phyloP scores from a whole-genome alignment of 768 basidiomycete genomes.

The Serpula lacrymans region DNA sequence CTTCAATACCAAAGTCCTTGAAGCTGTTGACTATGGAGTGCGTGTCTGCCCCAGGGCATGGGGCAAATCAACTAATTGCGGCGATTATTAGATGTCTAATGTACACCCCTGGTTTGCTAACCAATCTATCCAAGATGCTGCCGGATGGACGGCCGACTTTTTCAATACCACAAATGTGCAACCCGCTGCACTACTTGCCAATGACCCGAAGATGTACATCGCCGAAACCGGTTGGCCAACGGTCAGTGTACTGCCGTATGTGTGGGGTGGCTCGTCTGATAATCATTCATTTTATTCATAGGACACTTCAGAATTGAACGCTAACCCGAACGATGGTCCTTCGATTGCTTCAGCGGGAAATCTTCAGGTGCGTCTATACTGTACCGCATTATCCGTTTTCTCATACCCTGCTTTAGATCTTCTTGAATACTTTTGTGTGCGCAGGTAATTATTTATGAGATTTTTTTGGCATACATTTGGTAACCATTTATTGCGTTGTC shows the following conservation, averaged over 20 bases:
- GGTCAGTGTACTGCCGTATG: conserved; percentile 33
- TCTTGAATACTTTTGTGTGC: conserved; percentile 86
- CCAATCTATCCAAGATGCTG: conserved; percentile 59
- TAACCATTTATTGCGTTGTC: no score
- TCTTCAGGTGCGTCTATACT: conserved; percentile 47
- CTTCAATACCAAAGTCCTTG: conserved; percentile 70
- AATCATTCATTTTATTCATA: conserved; percentile 22
- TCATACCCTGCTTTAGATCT: conserved; percentile 43
- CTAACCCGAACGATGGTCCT: conserved; percentile 63
- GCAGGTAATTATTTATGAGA: conserved; percentile 20
- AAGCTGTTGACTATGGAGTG: conserved; percentile 67
- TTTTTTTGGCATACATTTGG: neutral
- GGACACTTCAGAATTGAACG: conserved; percentile 54
- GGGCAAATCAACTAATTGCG: conserved; percentile 1
- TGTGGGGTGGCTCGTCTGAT: conserved; percentile 1
- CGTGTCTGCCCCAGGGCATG: conserved; percentile 18
- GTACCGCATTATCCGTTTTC: neutral
- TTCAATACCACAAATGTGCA: conserved; percentile 66
- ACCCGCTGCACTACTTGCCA: conserved; percentile 53
- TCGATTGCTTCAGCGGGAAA: conserved; percentile 58
- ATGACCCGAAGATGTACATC: conserved; percentile 81
- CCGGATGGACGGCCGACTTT: conserved; percentile 80
- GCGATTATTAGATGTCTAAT: conserved; percentile 66
- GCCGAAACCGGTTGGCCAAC: conserved; percentile 93
- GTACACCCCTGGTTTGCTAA: conserved; percentile 96